Percentiles rank a stretch among this genome's conserved stretches.
Conservation (phyloP, 163 green algal species). For the Prototheca wickerhamii region DNA sequence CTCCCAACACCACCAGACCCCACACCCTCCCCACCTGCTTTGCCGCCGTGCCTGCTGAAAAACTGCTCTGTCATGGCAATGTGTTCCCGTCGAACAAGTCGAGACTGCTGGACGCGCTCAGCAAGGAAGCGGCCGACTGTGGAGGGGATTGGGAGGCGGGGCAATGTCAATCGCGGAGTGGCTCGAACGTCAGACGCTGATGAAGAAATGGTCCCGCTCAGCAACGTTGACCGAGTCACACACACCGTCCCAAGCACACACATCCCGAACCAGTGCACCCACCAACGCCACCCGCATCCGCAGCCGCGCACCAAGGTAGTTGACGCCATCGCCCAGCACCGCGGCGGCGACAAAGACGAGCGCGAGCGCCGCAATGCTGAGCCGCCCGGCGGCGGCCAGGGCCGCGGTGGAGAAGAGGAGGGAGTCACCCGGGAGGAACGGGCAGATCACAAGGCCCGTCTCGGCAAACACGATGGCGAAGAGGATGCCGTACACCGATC, state of each 20-base stretch:
- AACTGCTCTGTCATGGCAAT: constrained; percentile 69
- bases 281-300: too few species aligned
- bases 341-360: constrained; percentile 63
- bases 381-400: constrained; percentile 67
- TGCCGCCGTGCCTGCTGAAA: constrained; percentile 72
- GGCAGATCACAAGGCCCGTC: constrained; percentile 78
- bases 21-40: constrained; percentile 42
- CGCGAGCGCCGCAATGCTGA: constrained; percentile 55
- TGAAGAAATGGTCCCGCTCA: too few species aligned
- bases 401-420: constrained; percentile 83
- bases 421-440: constrained; percentile 85
- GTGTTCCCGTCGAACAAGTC: constrained; percentile 51
- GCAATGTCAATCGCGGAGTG: neutral
- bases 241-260: neutral
- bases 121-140: constrained; percentile 64
- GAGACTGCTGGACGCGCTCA: constrained; percentile 25
- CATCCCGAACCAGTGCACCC: neutral
- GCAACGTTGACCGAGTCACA: neutral
- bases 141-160: neutral
- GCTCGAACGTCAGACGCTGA: too few species aligned
- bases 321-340: constrained; percentile 80
- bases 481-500: constrained; percentile 67
- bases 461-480: constrained; percentile 91
- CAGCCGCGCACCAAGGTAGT: too few species aligned
- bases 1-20: neutral